A percentile compares a stretch with the other conserved stretches of the same genome.
Evolutionary conservation across 495 filamentous ascomycete species (phyloP).

Genomic region (Neurospora tetraspora): DNA sequence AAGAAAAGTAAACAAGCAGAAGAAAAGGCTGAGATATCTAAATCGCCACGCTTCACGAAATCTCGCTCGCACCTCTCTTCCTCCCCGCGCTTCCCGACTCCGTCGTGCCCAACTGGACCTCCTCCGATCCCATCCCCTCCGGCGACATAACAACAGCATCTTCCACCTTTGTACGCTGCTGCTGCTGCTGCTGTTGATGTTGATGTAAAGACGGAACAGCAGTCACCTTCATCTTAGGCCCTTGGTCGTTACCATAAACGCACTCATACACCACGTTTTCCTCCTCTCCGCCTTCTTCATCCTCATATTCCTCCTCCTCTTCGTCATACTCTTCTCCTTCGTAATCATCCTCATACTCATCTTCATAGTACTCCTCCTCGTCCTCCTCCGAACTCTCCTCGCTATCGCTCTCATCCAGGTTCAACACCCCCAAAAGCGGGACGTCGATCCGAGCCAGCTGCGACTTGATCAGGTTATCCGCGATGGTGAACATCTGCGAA

Average conservation of each 20-base stretch:
- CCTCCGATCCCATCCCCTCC: slow-evolving; percentile 7
- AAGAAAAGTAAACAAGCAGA: neutral
- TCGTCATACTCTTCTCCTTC: slow-evolving; percentile 7
- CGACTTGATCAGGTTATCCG: slow-evolving; percentile 26
- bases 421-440: slow-evolving; percentile 21
- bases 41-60: neutral
- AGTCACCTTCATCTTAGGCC: neutral
- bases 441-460: slow-evolving; percentile 24
- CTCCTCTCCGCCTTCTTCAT: slow-evolving; percentile 5
- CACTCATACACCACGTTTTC: slow-evolving; percentile 10
- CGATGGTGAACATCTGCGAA: slow-evolving; percentile 17
- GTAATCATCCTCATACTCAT: slow-evolving; percentile 15
- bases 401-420: slow-evolving; percentile 25
- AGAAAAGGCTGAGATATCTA: neutral
- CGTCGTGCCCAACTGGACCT: slow-evolving; percentile 14
- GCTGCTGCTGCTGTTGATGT: neutral
- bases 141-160: neutral
- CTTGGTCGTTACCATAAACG: neutral
- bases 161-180: neutral
- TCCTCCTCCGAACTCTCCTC: slow-evolving; percentile 13
- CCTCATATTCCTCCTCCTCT: slow-evolving; percentile 24
- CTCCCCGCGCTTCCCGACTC: slow-evolving; percentile 13
- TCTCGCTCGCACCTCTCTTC: slow-evolving; percentile 2
- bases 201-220: neutral
- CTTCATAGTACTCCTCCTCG: neutral